Evolutionary conservation across 768 basidiomycete species (phyloP).

Genomic region (Amanita brunnescens): DNA sequence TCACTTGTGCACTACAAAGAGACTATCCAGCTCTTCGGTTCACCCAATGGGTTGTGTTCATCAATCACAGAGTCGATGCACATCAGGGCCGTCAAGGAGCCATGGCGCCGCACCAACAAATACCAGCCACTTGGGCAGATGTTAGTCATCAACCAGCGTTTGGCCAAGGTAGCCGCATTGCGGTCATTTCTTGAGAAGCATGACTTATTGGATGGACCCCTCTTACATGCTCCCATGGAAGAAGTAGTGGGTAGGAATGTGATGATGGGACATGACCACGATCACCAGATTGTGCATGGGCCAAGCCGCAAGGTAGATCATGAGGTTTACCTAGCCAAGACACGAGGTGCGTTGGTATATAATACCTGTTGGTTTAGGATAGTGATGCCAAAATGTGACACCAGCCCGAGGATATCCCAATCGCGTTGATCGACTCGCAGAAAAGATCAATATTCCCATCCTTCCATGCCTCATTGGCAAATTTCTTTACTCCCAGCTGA

Average conservation of each 20-base stretch:
- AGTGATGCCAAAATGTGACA: constrained; percentile 4
- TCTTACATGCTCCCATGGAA: not conserved
- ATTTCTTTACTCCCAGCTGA: constrained; percentile 13
- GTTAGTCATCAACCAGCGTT: constrained; percentile 20
- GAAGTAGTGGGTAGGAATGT: not conserved
- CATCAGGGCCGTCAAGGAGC: constrained; percentile 25
- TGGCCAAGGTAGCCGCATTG: constrained; percentile 12
- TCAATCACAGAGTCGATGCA: constrained; percentile 26
- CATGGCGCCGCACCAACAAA: constrained; percentile 23
- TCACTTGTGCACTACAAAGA: constrained; percentile 14
- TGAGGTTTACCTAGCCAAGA: constrained; percentile 9
- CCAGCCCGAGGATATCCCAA: constrained; percentile 1
- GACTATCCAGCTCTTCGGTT: constrained; percentile 15
- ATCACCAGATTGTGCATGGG: constrained; percentile 3
- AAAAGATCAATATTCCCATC: not conserved
- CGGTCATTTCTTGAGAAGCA: constrained; percentile 12
- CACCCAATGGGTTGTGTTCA: constrained; percentile 22
- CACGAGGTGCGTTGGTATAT: constrained; percentile 6
- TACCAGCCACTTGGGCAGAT: constrained; percentile 26
- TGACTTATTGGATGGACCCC: not conserved
- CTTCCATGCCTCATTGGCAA: not conserved
- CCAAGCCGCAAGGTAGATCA: not conserved
- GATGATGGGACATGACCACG: constrained; percentile 3
- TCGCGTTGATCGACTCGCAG: constrained; percentile 5
- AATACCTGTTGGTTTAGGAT: not conserved